Evolutionary conservation across 768 basidiomycete genomes (phyloP).

Genomic region (Calocera cornea): DNA sequence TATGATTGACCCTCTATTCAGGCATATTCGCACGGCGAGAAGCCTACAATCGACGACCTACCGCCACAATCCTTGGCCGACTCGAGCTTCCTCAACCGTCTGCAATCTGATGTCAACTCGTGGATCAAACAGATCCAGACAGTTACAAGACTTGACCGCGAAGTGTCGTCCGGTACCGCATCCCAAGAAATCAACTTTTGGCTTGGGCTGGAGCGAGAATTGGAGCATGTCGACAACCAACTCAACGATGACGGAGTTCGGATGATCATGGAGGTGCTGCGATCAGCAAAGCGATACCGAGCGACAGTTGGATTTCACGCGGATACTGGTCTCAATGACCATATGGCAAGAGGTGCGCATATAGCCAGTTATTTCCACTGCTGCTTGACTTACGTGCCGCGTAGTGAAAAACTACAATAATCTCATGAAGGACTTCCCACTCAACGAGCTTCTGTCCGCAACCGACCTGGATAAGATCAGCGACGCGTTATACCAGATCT

Average conservation of each 20-base stretch:
- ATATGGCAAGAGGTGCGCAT: conserved; percentile 64
- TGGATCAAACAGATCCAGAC: conserved; percentile 99
- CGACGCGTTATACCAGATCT: conserved; percentile 75
- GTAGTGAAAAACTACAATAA: conserved; percentile 95
- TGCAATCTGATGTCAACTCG: conserved; percentile 85
- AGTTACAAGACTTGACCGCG: conserved; percentile 88
- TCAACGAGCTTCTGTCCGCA: conserved; percentile 91
- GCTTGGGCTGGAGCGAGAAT: conserved; percentile 82
- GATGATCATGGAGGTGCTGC: conserved; percentile 84
- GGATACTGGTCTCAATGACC: conserved; percentile 91
- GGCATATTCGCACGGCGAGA: conserved; percentile 40
- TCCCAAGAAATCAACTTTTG: conserved; percentile 99
- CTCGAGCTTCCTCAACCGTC: conserved; percentile 79
- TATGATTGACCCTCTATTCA: conserved; percentile 11
- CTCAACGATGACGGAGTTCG: conserved; percentile 82
- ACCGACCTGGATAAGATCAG: conserved; percentile 94
- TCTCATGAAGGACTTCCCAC: conserved; percentile 96
- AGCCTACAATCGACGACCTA: conserved; percentile 63
- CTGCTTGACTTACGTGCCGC: neutral
- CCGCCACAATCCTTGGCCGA: conserved; percentile 67
- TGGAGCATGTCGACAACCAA: conserved; percentile 88
- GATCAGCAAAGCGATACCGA: conserved; percentile 92
- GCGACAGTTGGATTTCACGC: conserved; percentile 97
- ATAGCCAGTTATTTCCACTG: neutral
- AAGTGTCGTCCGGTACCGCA: conserved; percentile 87